Evolutionary conservation across 345 rosid genomes (phyloP).

Genomic region (Lagerstroemia speciosa): DNA sequence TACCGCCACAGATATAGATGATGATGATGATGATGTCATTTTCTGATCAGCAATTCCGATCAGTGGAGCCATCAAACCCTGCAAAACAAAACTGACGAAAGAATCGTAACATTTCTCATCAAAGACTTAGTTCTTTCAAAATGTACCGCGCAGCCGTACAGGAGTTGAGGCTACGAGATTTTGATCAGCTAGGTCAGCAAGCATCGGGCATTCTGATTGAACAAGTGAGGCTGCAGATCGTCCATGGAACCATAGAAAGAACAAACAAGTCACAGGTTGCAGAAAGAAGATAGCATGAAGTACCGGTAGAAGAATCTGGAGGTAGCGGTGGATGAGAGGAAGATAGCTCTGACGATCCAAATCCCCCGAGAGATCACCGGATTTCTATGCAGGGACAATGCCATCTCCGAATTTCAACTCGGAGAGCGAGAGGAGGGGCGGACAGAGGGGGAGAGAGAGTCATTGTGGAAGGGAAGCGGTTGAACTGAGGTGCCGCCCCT

Average conservation of each 20-base stretch:
- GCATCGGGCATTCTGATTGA: neutral
- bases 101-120: too few relatives aligned
- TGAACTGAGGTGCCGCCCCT: neutral
- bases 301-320: slow-evolving; percentile 49
- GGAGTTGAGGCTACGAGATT: too few relatives aligned
- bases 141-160: too few relatives aligned
- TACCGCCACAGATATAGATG: too few relatives aligned
- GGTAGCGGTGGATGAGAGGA: slow-evolving; percentile 35
- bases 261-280: neutral
- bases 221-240: neutral
- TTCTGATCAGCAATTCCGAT: too few relatives aligned
- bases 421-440: too few relatives aligned
- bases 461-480: too few relatives aligned
- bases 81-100: too few relatives aligned
- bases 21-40: too few relatives aligned
- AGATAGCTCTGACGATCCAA: slow-evolving; percentile 55
- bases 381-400: slow-evolving; percentile 72
- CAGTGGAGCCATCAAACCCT: too few relatives aligned
- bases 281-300: neutral
- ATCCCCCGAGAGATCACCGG: slow-evolving; percentile 51
- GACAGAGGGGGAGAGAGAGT: neutral
- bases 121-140: too few relatives aligned
- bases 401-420: slow-evolving; percentile 27
- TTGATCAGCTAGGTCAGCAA: neutral
- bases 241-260: neutral